Conservation (phyloP, 495 filamentous ascomycete species). For the Hypoxylon perforatum region DNA sequence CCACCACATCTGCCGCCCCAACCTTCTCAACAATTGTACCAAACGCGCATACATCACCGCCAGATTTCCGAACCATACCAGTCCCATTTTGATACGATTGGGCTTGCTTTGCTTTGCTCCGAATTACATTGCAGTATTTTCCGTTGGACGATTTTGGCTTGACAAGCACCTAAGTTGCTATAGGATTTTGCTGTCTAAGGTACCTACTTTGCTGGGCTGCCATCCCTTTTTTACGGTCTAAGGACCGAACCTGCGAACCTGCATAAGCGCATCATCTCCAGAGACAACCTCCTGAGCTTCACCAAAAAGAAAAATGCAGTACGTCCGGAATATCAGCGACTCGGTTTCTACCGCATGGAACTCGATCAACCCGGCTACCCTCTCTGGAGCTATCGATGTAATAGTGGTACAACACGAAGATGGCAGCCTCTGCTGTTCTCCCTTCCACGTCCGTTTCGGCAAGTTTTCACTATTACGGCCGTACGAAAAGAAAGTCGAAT, state of each 20-base stretch:
- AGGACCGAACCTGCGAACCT: constrained; percentile 19
- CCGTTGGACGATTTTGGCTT: background rate
- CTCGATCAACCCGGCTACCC: constrained; percentile 96
- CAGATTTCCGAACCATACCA: background rate
- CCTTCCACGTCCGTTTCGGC: constrained; percentile 98
- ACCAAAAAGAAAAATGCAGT: constrained; percentile 79
- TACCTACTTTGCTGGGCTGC: constrained; percentile 8
- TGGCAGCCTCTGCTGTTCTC: constrained; percentile 87
- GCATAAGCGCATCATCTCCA: background rate
- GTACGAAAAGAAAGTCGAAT: constrained; percentile 99
- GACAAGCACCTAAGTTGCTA: constrained; percentile 4
- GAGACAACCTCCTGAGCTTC: background rate
- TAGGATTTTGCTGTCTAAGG: background rate
- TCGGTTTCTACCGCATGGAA: constrained; percentile 99
- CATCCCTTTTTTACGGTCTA: constrained; percentile 21
- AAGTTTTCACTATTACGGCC: constrained; percentile 97
- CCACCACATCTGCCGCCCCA: background rate
- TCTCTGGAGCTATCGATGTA: constrained; percentile 98
- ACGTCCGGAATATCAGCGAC: constrained; percentile 94
- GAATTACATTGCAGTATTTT: background rate
- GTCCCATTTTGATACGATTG: constrained; percentile 4
- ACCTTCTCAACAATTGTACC: constrained; percentile 13
- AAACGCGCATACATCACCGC: background rate
- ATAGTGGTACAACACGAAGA: constrained; percentile 98
- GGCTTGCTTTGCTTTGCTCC: background rate